phyloP scores from a whole-genome alignment of 306 rosid genomes.

The Cucumis hystrix region DNA sequence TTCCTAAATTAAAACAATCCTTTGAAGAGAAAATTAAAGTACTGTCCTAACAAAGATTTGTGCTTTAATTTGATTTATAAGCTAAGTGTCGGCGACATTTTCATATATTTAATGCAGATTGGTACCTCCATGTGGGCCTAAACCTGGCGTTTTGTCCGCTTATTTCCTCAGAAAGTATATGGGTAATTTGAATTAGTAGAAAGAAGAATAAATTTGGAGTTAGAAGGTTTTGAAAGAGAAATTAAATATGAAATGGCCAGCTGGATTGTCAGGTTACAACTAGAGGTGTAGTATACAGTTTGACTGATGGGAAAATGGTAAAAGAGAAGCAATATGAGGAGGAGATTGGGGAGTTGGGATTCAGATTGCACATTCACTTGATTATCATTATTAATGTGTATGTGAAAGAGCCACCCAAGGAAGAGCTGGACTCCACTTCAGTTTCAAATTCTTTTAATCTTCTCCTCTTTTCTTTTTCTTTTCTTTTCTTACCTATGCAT shows the following conservation, averaged over 20 bases:
- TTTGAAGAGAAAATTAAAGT: neutral
- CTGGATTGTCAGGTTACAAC: neutral
- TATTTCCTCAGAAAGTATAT: too few relatives aligned
- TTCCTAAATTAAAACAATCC: neutral
- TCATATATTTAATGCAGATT: neutral
- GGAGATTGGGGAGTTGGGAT: neutral
- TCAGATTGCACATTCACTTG: neutral
- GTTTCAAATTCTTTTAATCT: neutral
- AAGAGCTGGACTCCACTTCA: neutral
- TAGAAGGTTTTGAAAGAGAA: too few relatives aligned
- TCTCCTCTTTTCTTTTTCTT: neutral
- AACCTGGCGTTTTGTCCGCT: neutral
- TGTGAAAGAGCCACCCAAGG: neutral
- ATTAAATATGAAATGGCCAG: neutral
- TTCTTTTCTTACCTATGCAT: too few relatives aligned
- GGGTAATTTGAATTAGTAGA: too few relatives aligned
- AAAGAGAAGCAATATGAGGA: neutral
- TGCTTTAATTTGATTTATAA: neutral
- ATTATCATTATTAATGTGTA: neutral
- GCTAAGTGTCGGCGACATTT: neutral
- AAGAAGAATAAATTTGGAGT: too few relatives aligned
- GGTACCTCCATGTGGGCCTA: neutral
- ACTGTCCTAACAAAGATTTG: neutral
- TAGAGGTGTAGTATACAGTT: neutral
- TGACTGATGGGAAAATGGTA: neutral